Conservation (phyloP, 2,329 filamentous ascomycete genomes). For the Rhexocercosporidium sp. region DNA sequence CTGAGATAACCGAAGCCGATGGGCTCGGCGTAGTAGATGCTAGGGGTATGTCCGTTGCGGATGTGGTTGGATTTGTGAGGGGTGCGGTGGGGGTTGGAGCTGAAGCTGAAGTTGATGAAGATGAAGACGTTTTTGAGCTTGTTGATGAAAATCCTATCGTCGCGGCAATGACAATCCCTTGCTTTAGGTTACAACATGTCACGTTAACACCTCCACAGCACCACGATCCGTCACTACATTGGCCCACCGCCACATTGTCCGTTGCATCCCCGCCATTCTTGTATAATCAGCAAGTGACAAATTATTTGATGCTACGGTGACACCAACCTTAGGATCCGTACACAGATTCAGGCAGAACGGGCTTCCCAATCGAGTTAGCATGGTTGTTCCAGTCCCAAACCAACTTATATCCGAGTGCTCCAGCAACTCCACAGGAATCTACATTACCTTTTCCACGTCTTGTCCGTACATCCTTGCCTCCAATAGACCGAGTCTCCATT, state of each 20-base stretch:
- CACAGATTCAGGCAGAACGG: constrained; percentile 13
- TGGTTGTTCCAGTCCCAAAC: neutral
- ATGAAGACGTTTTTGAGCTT: neutral
- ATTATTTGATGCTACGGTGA: neutral
- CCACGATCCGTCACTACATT: constrained; percentile 14
- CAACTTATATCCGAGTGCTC: neutral
- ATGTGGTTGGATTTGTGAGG: neutral
- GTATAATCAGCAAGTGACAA: neutral
- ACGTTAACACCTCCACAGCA: constrained; percentile 16
- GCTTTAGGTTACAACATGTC: constrained; percentile 12
- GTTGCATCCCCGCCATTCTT: constrained; percentile 5
- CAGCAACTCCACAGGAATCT: neutral
- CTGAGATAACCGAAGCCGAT: neutral
- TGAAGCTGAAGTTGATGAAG: neutral
- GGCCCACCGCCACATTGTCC: constrained; percentile 4
- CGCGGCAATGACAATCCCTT: constrained; percentile 10
- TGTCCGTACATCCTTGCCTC: constrained; percentile 15
- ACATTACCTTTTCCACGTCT: constrained; percentile 8
- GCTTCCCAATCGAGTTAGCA: neutral
- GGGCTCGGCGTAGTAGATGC: neutral
- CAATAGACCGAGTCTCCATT: constrained; percentile 9
- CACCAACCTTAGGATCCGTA: neutral
- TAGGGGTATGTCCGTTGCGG: neutral
- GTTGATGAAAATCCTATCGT: constrained; percentile 7
- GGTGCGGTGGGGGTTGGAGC: neutral